Evolutionary conservation across 306 rosid genomes (phyloP), one percentile per base, ranked within the genome.

Genomic region (Pyrus pyrifolia): DNA sequence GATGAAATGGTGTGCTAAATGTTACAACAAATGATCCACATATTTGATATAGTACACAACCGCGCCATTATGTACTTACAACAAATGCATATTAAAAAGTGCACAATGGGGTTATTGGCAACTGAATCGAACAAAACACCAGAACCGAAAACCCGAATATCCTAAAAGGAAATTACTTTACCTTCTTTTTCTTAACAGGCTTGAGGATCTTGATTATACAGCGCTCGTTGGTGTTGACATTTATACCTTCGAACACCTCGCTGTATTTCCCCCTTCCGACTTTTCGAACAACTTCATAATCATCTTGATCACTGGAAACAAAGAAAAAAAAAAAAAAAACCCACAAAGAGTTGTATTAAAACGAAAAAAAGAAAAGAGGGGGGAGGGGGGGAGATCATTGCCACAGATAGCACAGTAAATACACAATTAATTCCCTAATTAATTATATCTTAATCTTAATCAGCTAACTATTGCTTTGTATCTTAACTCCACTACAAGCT

Each of bases 121-220:
- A 49, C 59, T 15, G 23, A 70, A 27, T 27, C 42, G 30, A 35
- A 49, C 23, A 46, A 69, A 69, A 15, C 57, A 69, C 22, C 59
- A 46, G 25, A 22, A 73, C 38, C 11, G 23, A 38, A 40, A 74
- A 74, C 45, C 45, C 45, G 21, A 74, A 18, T 60, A 4, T 42
- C 12, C 35, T 21, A 9, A 38, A n/a, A 27, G 45, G 52, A 13
- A 35, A 44, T 74, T 42, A 30, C 11, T 15, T 31, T 40, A 89
- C 97, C 96, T 93, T 95, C 96, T 95, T 95, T 83, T 95, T 95
- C 96, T 95, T 95, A 14, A 95, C 98, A 78, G 98, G 98, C 92
- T 95, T 95, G 79, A 95, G 97, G 82, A 92, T 95, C 93, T 95
- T 95, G 88, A 95, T 95, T 74, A 92, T 62, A 81, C 98, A 95